These are phyloP conservation scores for Auricularia heimuer DNA, from an alignment of 768 basidiomycete species.

Conservation along the genomic window DNA sequence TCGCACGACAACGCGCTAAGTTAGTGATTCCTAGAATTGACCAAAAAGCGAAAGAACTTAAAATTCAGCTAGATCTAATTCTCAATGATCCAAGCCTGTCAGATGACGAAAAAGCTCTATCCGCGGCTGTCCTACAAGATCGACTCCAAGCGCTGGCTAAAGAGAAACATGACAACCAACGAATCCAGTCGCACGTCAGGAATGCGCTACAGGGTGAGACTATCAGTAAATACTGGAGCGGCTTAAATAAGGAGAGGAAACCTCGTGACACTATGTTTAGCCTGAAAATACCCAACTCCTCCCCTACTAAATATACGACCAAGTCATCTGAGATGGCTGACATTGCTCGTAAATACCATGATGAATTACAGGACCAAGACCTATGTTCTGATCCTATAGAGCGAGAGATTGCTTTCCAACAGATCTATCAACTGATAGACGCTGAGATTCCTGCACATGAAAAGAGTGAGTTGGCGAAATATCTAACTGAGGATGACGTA, in stretches of 20 bases:
- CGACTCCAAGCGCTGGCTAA: background rate
- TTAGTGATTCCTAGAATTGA: no score
- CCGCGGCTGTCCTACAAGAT: background rate
- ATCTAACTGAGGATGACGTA: no score
- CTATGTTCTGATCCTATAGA: background rate
- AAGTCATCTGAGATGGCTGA: background rate
- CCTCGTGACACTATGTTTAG: background rate
- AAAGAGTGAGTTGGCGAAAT: conserved; percentile 14
- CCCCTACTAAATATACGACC: no score
- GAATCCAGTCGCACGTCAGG: background rate
- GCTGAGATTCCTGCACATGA: background rate
- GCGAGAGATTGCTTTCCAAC: background rate
- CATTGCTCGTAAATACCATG: background rate
- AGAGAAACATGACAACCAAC: background rate
- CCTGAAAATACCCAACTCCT: no score
- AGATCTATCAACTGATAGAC: background rate
- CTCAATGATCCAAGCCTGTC: background rate
- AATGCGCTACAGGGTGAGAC: background rate
- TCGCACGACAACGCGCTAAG: background rate
- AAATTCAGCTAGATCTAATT: no score
- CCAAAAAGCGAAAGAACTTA: no score
- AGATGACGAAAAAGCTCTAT: background rate
- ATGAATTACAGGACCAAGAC: background rate
- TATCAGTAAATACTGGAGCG: background rate
- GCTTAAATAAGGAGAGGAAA: background rate